phyloP scores from a whole-genome alignment of 2,329 filamentous ascomycete species.

The Penicillium sp. region DNA sequence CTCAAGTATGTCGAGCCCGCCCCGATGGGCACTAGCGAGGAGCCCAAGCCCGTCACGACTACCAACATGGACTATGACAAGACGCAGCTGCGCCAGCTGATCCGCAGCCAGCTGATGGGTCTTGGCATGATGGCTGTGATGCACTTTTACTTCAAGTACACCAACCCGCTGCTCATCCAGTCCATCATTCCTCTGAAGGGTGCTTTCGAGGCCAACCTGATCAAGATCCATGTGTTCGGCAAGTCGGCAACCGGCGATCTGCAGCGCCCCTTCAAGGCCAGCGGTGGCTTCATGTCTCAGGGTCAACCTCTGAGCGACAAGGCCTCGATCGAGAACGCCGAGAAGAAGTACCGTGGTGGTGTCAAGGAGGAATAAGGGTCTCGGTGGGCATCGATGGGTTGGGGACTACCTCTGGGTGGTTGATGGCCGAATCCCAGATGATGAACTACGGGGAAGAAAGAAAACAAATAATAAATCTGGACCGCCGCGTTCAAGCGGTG shows the following conservation, averaged over 20 bases:
- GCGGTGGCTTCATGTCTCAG: slow-evolving; percentile 69
- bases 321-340: slow-evolving; percentile 57
- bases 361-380: slow-evolving; percentile 46
- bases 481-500: too few relatives aligned
- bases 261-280: slow-evolving; percentile 90
- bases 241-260: slow-evolving; percentile 82
- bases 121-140: slow-evolving; percentile 97
- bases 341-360: slow-evolving; percentile 47
- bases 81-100: slow-evolving; percentile 72
- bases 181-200: slow-evolving; percentile 96
- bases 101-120: slow-evolving; percentile 91
- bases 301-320: slow-evolving; percentile 81
- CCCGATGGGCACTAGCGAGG: slow-evolving; percentile 85
- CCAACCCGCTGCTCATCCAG: slow-evolving; percentile 97
- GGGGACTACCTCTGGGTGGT: too few relatives aligned
- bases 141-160: slow-evolving; percentile 99
- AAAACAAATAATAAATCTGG: too few relatives aligned
- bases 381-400: slow-evolving; percentile 2
- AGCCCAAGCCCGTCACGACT: slow-evolving; percentile 92
- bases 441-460: too few relatives aligned
- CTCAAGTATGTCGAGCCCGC: slow-evolving; percentile 98
- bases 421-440: too few relatives aligned
- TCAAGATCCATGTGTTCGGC: slow-evolving; percentile 92
- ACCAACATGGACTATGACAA: slow-evolving; percentile 94
- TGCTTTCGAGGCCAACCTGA: slow-evolving; percentile 87